Evolutionary conservation across 768 basidiomycete genomes (phyloP), one percentile per base, ranked within the genome.

Genomic region (Boletellus emodensis): DNA sequence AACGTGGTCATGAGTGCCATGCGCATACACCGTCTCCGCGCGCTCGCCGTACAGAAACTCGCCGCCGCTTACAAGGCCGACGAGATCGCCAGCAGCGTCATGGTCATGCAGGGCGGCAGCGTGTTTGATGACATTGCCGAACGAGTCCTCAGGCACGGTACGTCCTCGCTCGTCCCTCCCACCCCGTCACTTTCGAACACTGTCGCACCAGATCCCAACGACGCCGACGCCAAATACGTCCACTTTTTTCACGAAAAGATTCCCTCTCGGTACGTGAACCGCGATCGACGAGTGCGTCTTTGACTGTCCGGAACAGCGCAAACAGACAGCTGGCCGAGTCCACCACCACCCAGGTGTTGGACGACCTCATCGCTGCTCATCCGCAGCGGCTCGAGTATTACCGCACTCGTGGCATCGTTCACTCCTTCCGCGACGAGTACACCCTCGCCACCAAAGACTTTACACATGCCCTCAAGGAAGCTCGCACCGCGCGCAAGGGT

Each of bases 231-330:
- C 12, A 82, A 78, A 73, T 93, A 94, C 64, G 90, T 94, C 2
- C 86, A 93, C 61, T 94, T 94, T 65, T 94, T 94, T 70, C 92
- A 94, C 59, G 91, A 94, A 63, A 94, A 92, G 71, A 94, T 94
- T 56, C 92, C 92, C 18, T 94, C 92, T 48, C 78, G 91, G 90
- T 93, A 53, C 52, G 78, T 71, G 42, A n/a, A 33, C 17, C 15
- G 55, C 37, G 33, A 20, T 40, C 32, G 37, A 52, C 15, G 17
- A 32, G 50, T 54, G 1, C 56, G 45, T 40, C 36, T 36, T 46
- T 57, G 46, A 60, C 55, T 33, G 20, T 62, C 62, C 11, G 43
- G 50, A 55, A 49, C 50, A 60, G 62, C 50, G 45, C 58, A 9
- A 53, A 54, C 58, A 90, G 91, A 56, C 91, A 93, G 70, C 73